Conservation (phyloP, 441 rosid species). For the Erodium trifolium region DNA sequence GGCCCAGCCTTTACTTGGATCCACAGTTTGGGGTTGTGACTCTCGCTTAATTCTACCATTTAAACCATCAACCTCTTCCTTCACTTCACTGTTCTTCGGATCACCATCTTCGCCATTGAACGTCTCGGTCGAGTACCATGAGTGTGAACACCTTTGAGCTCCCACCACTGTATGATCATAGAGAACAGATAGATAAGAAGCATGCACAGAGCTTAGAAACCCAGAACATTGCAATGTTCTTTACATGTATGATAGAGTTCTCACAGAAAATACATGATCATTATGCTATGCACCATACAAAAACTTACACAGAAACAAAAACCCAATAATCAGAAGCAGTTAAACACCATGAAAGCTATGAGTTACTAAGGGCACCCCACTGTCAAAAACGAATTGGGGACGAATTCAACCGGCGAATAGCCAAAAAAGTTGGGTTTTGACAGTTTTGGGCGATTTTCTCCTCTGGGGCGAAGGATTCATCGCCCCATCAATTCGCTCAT, state of each 20-base stretch:
- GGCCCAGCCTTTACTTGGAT: constrained; percentile 14
- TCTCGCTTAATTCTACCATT: constrained; percentile 21
- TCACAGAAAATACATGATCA: not conserved
- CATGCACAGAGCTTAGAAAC: no score
- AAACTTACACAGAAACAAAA: not conserved
- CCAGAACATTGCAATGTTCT: no score
- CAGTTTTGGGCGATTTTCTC: no score
- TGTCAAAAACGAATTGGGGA: no score
- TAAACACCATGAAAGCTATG: not conserved
- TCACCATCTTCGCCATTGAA: constrained; percentile 23
- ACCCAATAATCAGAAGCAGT: not conserved
- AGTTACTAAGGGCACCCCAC: no score
- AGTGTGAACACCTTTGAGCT: constrained; percentile 28
- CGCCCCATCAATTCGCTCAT: no score
- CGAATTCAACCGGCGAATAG: no score
- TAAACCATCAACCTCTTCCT: constrained; percentile 9
- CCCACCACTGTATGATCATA: no score
- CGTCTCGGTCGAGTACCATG: constrained; percentile 41
- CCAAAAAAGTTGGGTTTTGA: no score
- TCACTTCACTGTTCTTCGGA: constrained; percentile 23
- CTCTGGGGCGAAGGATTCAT: no score
- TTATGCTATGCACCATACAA: not conserved
- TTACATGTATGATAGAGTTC: no score
- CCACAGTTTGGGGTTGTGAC: constrained; percentile 63
- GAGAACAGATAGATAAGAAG: constrained; percentile 5